Evolutionary conservation across 1,139 yeast genomes (phyloP), one percentile per base, ranked within the genome.

Genomic region (Kodamaea alishanica): DNA sequence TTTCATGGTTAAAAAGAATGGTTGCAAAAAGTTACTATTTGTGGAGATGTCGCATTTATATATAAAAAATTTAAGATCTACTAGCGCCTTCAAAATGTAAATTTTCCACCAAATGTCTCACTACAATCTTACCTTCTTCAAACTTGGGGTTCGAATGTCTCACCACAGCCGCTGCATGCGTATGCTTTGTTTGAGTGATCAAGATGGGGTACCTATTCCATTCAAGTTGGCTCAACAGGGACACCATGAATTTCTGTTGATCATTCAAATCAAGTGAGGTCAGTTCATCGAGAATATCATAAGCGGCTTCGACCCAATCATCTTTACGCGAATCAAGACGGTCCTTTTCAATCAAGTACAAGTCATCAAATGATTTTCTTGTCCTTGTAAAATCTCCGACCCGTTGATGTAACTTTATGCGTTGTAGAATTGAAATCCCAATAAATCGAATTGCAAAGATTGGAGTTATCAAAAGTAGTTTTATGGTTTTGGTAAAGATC

Each of bases 81-180:
- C 10, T 26, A 26, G 11, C 31, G 15, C 31, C 11, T 4, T 8
- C 4, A 3, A 1, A 15, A 15, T 15, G 20, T 15, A 15, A 15
- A 15, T 15, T 15, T 4, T 71, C 63, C 9, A 82, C 63, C 70
- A 85, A 82, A 56, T 87, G 96, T 30, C 61, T 60, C 12, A 87
- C 75, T 4, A 84, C 85, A 1, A 68, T 56, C 51, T 79, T 75
- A 0, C 96, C 96, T 57, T 87, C 95, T 26, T 65, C 76, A 44
- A 74, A 79, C 20, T 67, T 59, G 20, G 73, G 71, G 28, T 75
- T 75, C 31, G 66, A 65, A 42, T 71, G 75, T 40, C 95, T 71
- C 29, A 81, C 85, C 42, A 87, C 84, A 1, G 87, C 82, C 2
- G 92, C 95, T 2, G 95, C 88, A 54, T 87, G 96, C 0, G 94